These are phyloP conservation scores for Candida maesae DNA, from an alignment of 805 yeast species.

Conservation along the genomic window DNA sequence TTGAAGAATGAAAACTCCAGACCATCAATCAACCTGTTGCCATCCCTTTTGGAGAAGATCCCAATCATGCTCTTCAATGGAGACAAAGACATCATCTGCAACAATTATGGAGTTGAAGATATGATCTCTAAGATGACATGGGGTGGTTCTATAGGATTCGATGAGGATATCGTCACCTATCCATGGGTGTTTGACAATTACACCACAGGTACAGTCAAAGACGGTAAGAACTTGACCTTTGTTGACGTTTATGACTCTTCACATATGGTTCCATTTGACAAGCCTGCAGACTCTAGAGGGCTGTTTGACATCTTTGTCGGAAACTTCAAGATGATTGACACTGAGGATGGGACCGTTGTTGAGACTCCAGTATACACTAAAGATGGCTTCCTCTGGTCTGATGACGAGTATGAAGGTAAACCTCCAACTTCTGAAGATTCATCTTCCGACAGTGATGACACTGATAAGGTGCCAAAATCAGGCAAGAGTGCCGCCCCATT, in stretches of 20 bases:
- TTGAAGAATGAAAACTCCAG: constrained; percentile 49
- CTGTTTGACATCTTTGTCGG: constrained; percentile 50
- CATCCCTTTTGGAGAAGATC: constrained; percentile 51
- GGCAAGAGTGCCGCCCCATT: constrained; percentile 24
- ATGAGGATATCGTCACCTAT: constrained; percentile 22
- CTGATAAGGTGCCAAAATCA: constrained; percentile 1
- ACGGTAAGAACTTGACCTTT: constrained; percentile 71
- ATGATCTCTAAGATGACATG: constrained; percentile 60
- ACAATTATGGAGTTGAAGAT: constrained; percentile 68
- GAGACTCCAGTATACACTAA: constrained; percentile 26
- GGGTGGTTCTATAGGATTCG: constrained; percentile 48
- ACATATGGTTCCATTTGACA: constrained; percentile 92
- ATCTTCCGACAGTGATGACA: constrained; percentile 1
- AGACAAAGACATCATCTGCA: constrained; percentile 85
- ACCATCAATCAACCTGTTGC: constrained; percentile 67
- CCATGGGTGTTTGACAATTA: constrained; percentile 46
- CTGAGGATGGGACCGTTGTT: constrained; percentile 13
- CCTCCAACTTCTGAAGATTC: background rate
- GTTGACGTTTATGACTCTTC: constrained; percentile 72
- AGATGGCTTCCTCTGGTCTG: constrained; percentile 7
- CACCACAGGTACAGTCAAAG: constrained; percentile 43
- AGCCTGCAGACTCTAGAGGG: constrained; percentile 65
- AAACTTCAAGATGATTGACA: constrained; percentile 20
- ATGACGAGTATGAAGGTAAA: constrained; percentile 2
- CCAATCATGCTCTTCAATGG: constrained; percentile 81